A percentile compares a stretch with the other conserved stretches of the same genome.
Conservation (phyloP, 768 basidiomycete genomes). For the Auricularia sp. region DNA sequence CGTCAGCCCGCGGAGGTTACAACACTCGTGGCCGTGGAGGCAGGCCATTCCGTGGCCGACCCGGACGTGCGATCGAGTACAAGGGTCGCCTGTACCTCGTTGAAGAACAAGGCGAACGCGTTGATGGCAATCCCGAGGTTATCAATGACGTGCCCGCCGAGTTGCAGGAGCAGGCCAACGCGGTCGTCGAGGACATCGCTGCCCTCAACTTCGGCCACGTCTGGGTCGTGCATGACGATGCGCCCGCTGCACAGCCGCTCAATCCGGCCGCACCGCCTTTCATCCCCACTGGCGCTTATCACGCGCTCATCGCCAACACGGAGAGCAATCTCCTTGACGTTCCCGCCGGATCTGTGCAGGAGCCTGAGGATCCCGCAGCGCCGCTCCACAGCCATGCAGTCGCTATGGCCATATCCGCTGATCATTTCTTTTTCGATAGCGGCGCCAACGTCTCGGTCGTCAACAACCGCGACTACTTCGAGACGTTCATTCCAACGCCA, state of each 20-base stretch:
- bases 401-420: neutral
- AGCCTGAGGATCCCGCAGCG: neutral
- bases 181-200: neutral
- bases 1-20: neutral
- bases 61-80: neutral
- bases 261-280: neutral
- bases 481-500: neutral
- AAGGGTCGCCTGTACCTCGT: neutral
- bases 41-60: neutral
- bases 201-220: neutral
- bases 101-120: neutral
- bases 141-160: neutral
- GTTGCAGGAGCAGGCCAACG: neutral
- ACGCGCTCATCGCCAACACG: neutral
- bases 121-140: neutral
- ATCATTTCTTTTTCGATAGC: neutral
- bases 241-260: neutral
- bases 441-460: neutral
- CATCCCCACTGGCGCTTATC: neutral
- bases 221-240: neutral
- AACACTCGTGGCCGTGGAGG: neutral
- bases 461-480: neutral
- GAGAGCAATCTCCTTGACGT: neutral
- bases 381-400: neutral
- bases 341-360: neutral